Evolutionary conservation across 805 yeast genomes (phyloP).

Genomic region (Metschnikowia drakensbergensis): DNA sequence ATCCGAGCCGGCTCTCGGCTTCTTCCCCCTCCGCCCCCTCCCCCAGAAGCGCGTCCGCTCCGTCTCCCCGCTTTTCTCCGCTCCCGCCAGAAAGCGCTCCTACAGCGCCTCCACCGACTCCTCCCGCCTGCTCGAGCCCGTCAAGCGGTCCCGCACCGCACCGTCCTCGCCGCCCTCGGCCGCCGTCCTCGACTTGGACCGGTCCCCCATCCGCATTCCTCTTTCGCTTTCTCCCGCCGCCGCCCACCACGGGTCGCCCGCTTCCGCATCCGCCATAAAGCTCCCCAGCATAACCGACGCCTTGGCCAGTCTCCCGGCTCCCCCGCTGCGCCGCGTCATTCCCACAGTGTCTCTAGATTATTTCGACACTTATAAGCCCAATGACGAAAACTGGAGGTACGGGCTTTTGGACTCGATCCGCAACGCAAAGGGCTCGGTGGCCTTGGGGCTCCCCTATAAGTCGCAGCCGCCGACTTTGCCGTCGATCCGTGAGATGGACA

Average conservation of each 20-base stretch:
- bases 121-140: neutral
- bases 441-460: neutral
- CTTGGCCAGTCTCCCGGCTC: neutral
- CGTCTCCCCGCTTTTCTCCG: neutral
- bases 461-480: conserved; percentile 8
- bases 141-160: conserved; percentile 12
- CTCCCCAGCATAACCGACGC: conserved; percentile 35
- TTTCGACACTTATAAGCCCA: conserved; percentile 43
- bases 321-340: neutral
- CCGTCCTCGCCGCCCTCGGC: conserved; percentile 14
- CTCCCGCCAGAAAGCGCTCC: conserved; percentile 24
- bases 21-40: neutral
- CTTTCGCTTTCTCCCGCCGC: neutral
- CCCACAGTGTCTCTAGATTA: conserved; percentile 43
- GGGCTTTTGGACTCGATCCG: conserved; percentile 37
- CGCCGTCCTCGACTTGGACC: neutral
- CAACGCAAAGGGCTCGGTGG: conserved; percentile 14
- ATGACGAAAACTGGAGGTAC: conserved; percentile 43
- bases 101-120: conserved; percentile 20
- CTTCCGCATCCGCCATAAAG: conserved; percentile 8
- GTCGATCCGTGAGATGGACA: conserved; percentile 10
- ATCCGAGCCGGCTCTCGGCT: conserved; percentile 5
- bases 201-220: neutral
- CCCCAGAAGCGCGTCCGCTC: neutral
- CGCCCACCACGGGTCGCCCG: neutral